Base-by-base conservation (phyloP, 2,329 filamentous ascomycete genomes). In the Trichoderma breve region DNA sequence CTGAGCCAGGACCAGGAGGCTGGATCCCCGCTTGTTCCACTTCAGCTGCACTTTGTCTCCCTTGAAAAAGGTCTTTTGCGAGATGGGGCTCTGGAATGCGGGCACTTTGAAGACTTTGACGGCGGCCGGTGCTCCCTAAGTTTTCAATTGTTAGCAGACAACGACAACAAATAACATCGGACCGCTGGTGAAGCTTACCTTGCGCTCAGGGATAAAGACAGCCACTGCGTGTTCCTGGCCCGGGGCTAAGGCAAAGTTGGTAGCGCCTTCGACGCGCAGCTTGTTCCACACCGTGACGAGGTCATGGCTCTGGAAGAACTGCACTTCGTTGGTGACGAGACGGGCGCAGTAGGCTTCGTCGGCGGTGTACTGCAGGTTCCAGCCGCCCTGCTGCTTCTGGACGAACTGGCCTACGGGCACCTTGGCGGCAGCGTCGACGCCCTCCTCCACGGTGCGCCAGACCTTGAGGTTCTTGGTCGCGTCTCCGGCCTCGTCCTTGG, bases 61-160 rank as follows among this genome's bases (percentile, higher is more conserved):
- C 86, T 99, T 99, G 90, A 94, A 99, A 81, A 99, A 99, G 1
- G 92, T 98, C 90, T 99, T 99, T 81, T 98, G 95, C 51, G 95
- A 98, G 64, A 97, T 91, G 5, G 95, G 91, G 68, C 85, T 86
- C 74, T 84, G 88, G 83, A 98, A 98, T 77, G 96, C 88, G 55
- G 96, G 95, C 43, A 98, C 93, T 76, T 95, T 94, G 85, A 92
- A 99, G 73, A 98, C 93, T 84, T 97, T 97, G 81, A 98, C 94
- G 2, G 93, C 89, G 70, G 96, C 95, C 43, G 96, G 96, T 88
- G 95, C 93, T 66, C 96, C 95, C 93, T 97, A 76, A 26, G 28
- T 28, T 6, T 3, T 53, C 15, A 72, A 53, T 24, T 15, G 53
- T 72, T 51, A 71, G 72, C 15, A 15, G 32, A 24, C 28, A 39